phyloP scores from a whole-genome alignment of 140 eudicot genomes.

The Anethum foeniculum region DNA sequence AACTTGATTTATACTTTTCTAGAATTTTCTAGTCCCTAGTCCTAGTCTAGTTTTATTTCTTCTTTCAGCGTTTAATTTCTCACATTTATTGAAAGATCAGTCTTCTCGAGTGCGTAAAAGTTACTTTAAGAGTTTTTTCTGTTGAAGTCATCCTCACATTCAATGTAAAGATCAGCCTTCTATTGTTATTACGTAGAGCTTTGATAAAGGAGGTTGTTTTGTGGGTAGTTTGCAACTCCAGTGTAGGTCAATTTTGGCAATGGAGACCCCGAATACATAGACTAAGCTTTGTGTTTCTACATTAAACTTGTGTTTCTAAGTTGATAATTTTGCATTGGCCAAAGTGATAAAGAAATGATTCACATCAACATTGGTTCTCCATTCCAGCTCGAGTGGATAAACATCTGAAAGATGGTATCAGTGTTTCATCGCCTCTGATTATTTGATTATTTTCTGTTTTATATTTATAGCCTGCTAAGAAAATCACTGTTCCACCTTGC shows the following conservation, averaged over 20 bases:
- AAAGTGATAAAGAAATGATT: neutral
- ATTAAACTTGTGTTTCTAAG: neutral
- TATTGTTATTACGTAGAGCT: neutral
- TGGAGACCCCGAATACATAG: neutral
- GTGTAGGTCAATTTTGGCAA: neutral
- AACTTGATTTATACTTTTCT: neutral
- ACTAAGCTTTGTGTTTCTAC: neutral
- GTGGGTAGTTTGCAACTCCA: neutral
- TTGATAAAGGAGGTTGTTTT: neutral
- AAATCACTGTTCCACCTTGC: neutral
- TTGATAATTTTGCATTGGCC: neutral
- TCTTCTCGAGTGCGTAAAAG: neutral
- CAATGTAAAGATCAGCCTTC: no score
- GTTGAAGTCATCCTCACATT: neutral
- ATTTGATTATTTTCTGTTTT: neutral
- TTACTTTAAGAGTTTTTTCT: neutral
- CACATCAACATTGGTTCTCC: neutral
- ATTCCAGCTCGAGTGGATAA: neutral
- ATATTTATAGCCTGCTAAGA: neutral
- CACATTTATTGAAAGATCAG: neutral
- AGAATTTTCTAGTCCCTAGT: neutral
- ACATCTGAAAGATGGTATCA: neutral
- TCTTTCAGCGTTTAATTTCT: neutral
- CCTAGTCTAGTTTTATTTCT: neutral
- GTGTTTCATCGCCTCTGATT: neutral